phyloP scores from a whole-genome alignment of 2,329 filamentous ascomycete species.

The Diaporthe sp. region DNA sequence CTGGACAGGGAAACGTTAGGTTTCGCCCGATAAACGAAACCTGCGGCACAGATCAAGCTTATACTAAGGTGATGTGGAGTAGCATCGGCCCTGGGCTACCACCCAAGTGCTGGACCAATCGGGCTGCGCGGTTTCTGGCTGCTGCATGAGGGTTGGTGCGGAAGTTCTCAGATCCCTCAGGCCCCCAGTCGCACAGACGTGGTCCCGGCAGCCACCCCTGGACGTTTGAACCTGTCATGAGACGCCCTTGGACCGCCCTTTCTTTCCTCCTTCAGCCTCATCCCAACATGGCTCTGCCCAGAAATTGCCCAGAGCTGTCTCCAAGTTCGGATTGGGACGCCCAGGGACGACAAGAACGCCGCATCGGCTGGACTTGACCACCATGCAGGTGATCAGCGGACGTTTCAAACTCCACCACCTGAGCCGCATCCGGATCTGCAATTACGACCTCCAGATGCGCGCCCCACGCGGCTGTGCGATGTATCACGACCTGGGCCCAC shows the following conservation, averaged over 20 bases:
- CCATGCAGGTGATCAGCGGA: conserved; percentile 3
- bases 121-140: conserved; percentile 1
- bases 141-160: background rate
- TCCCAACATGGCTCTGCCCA: background rate
- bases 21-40: conserved; percentile 38
- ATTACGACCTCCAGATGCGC: background rate
- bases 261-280: conserved; percentile 17
- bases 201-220: background rate
- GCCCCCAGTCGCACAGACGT: background rate
- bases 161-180: background rate
- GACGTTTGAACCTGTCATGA: conserved; percentile 20
- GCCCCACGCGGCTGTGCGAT: conserved; percentile 19
- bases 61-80: background rate
- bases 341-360: conserved; percentile 12
- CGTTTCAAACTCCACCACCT: conserved; percentile 21
- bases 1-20: background rate
- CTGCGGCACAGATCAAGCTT: conserved; percentile 8
- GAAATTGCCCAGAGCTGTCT: conserved; percentile 31
- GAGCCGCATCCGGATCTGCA: conserved; percentile 6
- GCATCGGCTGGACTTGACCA: conserved; percentile 26
- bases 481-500: conserved; percentile 19
- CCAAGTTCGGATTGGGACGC: conserved; percentile 18
- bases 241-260: conserved; percentile 13
- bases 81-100: background rate
- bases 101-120: conserved; percentile 26